Percentiles rank a stretch among this genome's conserved stretches.
These are phyloP conservation scores for Pseudocercospora vitis DNA, from an alignment of 2,329 filamentous ascomycete genomes.

Conservation along the genomic window DNA sequence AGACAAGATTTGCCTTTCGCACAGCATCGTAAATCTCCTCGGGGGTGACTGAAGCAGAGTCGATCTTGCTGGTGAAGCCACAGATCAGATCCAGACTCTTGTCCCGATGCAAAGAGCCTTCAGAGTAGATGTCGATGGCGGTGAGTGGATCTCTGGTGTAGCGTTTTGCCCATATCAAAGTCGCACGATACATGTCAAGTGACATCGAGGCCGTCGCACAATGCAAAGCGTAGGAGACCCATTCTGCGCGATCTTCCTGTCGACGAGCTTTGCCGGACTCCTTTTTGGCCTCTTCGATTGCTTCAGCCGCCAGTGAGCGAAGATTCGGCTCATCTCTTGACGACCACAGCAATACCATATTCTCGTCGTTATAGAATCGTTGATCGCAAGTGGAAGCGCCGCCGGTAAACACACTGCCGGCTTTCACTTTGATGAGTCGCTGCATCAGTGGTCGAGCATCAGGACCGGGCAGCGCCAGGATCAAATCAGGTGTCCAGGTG, in stretches of 20 bases:
- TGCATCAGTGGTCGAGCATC: slow-evolving; percentile 13
- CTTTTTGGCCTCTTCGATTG: slow-evolving; percentile 29
- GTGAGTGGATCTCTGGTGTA: slow-evolving; percentile 42
- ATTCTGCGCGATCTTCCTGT: slow-evolving; percentile 34
- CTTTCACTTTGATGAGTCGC: slow-evolving; percentile 11
- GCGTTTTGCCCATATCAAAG: slow-evolving; percentile 39
- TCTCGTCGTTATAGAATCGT: slow-evolving; percentile 11
- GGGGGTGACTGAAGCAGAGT: slow-evolving; percentile 21
- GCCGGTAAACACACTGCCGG: not conserved
- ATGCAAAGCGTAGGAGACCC: slow-evolving; percentile 33
- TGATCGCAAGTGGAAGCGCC: not conserved
- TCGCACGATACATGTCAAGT: slow-evolving; percentile 34
- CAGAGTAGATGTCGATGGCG: slow-evolving; percentile 30
- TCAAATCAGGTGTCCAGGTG: slow-evolving; percentile 8
- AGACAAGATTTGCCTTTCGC: slow-evolving; percentile 33
- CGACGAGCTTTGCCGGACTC: slow-evolving; percentile 30
- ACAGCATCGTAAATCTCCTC: slow-evolving; percentile 29
- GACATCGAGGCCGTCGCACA: slow-evolving; percentile 40
- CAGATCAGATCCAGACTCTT: slow-evolving; percentile 30
- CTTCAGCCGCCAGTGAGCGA: slow-evolving; percentile 11
- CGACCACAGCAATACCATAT: slow-evolving; percentile 17
- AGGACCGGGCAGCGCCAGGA: slow-evolving; percentile 8
- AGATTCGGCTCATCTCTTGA: slow-evolving; percentile 11
- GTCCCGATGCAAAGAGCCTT: slow-evolving; percentile 20
- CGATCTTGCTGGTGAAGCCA: slow-evolving; percentile 1